Base-by-base conservation (phyloP, 2,329 filamentous ascomycete genomes). In the Diatrype stigma region DNA sequence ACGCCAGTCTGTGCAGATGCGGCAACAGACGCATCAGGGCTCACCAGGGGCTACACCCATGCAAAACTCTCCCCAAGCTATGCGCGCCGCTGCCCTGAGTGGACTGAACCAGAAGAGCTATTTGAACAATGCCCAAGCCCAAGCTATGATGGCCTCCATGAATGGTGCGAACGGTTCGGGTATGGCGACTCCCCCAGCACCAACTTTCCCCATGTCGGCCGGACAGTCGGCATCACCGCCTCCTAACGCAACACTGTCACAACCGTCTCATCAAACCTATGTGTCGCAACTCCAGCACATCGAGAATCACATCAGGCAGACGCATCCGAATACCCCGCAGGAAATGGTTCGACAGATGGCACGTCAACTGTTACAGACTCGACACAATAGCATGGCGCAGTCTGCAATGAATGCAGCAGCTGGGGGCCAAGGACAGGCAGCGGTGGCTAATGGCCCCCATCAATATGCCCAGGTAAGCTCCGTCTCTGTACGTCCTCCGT, bases 381-480 rank as follows among this genome's bases (percentile, higher is more conserved):
- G 73, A 48, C 68, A 67, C 50, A 73, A 58, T 26, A 69, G 60
- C 37, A 50, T 70, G 26, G 60, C 64, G 1, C 74, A 80, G 54
- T 74, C 73, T 22, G 78, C 78, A 2, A 81, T 82, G 76, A 79
- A 75, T 56, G 75, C 78, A 26, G 79, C 79, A 2, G 77, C 78
- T 2, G 79, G 79, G 10, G 74, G 68, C 14, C 69, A 71, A 4
- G 71, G 71, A 7, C 75, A 79, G 55, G 67, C 76, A 14, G 72
- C 73, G 2, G 72, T 79, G 48, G 70, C 76, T 16, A 79, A 75
- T 47, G 73, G 75, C 51, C 80, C 80, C 26, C 79, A 83, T 38
- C 80, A 84, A 54, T 83, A 84, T 59, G 80, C 80, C 26, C 26
- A 30, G 26, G 26, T 30, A 30, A 30, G 26, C 26, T 30, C 10